Base-by-base conservation (phyloP, 1,284 basidiomycete species). In the Ustilago nuda region DNA sequence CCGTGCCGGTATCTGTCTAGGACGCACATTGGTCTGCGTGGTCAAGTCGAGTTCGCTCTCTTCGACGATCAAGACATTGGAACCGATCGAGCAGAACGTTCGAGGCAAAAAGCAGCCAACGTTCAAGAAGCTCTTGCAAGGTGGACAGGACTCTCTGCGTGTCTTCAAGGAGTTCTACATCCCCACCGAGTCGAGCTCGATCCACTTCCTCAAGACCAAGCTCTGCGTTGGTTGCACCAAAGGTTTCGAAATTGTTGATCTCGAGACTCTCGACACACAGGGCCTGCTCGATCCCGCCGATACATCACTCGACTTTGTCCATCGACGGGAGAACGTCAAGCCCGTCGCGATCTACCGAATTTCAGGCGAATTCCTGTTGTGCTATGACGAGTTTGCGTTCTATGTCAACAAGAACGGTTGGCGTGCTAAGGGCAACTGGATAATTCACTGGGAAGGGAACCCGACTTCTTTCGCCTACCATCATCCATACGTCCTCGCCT, bases 161-260 rank as follows among this genome's bases (percentile, higher is more conserved):
- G 89, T 94, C 37, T 98, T 97, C 90, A 94, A 94, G 72, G 85
- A 99, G 87, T 99, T 99, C 87, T 99, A 99, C 87, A 98, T 99
- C 67, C 96, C 97, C 0, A 94, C 97, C 17, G 95, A 98, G 87
- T 96, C 94, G 56, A 94, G 91, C 74, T 98, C 95, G 9, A 93
- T 99, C 56, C 95, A 98, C 87, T 98, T 98, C 88, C 89, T 99
- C 81, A 98, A 97, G 89, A 98, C 95, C 61, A 94, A 93, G 88
- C 91, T 99, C 67, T 99, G 97, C 85, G 93, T 99, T 13, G 97
- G 96, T 1, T 97, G 95, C 84, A 94, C 95, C 15, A 93, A 95
- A 84, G 97, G 97, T n/a, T 99, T 99, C 86, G 97, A 99, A 88
- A 98, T 99, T 79, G 95, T 99, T 76, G 97, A 99, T 87, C 89